phyloP scores from a whole-genome alignment of 768 basidiomycete species.

The Pleurotus platypus region DNA sequence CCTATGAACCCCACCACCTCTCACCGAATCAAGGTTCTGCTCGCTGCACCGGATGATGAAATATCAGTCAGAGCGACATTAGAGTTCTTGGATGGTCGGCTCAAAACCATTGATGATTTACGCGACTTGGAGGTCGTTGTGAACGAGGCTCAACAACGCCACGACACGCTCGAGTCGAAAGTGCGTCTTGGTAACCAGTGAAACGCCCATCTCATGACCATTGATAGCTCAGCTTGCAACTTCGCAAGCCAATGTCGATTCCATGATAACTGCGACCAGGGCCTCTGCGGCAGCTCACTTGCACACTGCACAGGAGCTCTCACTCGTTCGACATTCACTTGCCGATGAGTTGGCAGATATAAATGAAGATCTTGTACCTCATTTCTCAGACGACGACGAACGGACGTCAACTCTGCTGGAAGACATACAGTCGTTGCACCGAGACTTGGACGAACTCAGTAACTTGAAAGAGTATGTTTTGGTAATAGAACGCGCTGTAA shows the following conservation, averaged over 20 bases:
- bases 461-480: constrained; percentile 74
- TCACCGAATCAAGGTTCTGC: constrained; percentile 41
- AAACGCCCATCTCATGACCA: constrained; percentile 26
- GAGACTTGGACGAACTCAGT: constrained; percentile 72
- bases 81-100: constrained; percentile 41
- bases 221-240: constrained; percentile 54
- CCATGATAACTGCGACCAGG: constrained; percentile 46
- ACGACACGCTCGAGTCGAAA: constrained; percentile 37
- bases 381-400: constrained; percentile 43
- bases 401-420: constrained; percentile 68
- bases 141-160: constrained; percentile 33
- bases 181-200: constrained; percentile 34
- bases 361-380: constrained; percentile 59
- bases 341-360: constrained; percentile 75
- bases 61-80: constrained; percentile 31
- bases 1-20: constrained; percentile 32
- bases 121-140: constrained; percentile 41
- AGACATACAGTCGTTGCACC: constrained; percentile 77
- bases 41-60: constrained; percentile 41
- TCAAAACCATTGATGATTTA: constrained; percentile 48
- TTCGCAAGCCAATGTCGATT: constrained; percentile 46
- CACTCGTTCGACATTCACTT: constrained; percentile 72
- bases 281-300: constrained; percentile 44
- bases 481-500: constrained; percentile 65
- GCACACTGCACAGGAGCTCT: constrained; percentile 66